Evolutionary conservation across 306 rosid genomes (phyloP), one percentile per base, ranked within the genome.

Genomic region (Arachis hypogaea): DNA sequence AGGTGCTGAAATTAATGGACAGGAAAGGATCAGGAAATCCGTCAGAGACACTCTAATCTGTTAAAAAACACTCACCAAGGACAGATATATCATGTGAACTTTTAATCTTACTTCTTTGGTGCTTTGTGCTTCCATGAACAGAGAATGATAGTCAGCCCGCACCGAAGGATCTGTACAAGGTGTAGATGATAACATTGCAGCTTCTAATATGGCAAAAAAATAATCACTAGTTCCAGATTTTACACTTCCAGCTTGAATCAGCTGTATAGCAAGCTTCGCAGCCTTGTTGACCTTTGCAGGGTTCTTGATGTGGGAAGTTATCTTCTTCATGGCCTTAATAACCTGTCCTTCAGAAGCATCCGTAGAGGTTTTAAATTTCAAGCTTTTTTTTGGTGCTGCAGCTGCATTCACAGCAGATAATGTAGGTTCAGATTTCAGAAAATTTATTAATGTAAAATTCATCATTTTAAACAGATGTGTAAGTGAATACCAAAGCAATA

Each of bases 311-410:
- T 92, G 99, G 0, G 88, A 89, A 14, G 96, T 82, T 88, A 94
- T 89, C 87, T 92, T 94, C 85, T 85, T 86, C 97, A 89, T 94
- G 33, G 99, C 98, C 69, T 91, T 93, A 52, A 82, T 81, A 73
- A 94, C 85, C 78, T 94, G 98, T 40, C 82, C 73, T 81, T 89
- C 93, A 1, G 98, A 89, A 71, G 97, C 96, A 86, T 94, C 98
- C 0, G 97, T 88, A 0, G 85, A 78, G 77, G 92, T 89, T 82
- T 88, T 94, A 85, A 94, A 91, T 78, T 86, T 91, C 81, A 94
- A 77, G 76, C 88, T 88, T 72, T 88, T 92, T 78, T 83, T 93
- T 22, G 94, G 87, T 9, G 81, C 87, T 43, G 85, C 4, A 18
- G 68, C 96, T 88, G 77, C 84, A 70, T 84, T 33, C 63, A 61